Evolutionary conservation across 164 flowering plant species (phyloP).

Genomic region (Vitis rupestris): DNA sequence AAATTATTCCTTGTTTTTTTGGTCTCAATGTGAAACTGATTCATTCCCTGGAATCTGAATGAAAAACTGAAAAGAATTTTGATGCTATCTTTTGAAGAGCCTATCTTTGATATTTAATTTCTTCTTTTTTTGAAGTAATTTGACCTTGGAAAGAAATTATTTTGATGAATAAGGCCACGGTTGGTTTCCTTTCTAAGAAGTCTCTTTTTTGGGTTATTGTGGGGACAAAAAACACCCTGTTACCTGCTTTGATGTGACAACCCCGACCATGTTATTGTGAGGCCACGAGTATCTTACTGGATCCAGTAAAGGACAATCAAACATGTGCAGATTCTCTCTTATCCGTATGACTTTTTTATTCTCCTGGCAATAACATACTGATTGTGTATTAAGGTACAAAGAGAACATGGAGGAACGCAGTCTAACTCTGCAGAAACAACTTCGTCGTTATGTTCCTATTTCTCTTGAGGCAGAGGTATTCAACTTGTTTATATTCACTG

Average conservation of each 20-base stretch:
- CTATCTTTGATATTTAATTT: neutral
- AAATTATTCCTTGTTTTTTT: neutral
- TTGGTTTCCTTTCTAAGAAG: neutral
- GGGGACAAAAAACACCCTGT: neutral
- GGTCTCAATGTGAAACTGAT: too few relatives aligned
- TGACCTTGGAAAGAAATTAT: neutral
- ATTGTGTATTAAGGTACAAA: constrained; percentile 55
- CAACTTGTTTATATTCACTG: constrained; percentile 5
- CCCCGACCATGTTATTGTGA: too few relatives aligned
- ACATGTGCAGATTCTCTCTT: neutral
- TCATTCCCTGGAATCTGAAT: too few relatives aligned
- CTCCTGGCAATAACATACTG: neutral
- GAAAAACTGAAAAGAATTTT: too few relatives aligned
- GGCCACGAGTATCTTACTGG: too few relatives aligned
- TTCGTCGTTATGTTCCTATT: constrained; percentile 70
- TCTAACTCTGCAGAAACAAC: constrained; percentile 62
- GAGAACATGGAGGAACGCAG: constrained; percentile 50
- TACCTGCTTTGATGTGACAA: neutral
- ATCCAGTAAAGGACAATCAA: neutral
- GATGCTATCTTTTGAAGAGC: neutral
- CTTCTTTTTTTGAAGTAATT: neutral
- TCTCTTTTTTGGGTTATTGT: neutral
- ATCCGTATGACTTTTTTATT: neutral
- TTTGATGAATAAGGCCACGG: neutral
- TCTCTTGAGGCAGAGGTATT: constrained; percentile 69